Base-by-base conservation (phyloP, 192 early-diverging fungal species). In the Rhizophagus clarus region DNA sequence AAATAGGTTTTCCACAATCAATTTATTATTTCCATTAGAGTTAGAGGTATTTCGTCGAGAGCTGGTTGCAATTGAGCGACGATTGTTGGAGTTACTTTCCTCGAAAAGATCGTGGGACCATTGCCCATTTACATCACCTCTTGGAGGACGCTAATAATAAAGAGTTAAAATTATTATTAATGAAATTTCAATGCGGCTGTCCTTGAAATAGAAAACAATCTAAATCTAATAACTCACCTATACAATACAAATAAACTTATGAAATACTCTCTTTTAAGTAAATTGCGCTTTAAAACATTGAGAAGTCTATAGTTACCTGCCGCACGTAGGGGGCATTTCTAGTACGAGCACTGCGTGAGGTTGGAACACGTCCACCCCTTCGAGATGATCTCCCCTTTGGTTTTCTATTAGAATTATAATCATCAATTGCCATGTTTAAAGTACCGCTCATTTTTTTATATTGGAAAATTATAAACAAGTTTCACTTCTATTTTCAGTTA, bases 1-100 rank as follows among this genome's bases (percentile, higher is more conserved):
- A 72, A 88, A 87, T 70, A 90, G 56, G 71, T 90, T 90, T 73
- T 90, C 89, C 17, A 90, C 85, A 60, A 78, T 49, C 10, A 86
- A 70, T 81, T 83, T 86, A 49, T 77, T 24, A 64, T 84, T 84
- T 51, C 75, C 69, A 47, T 47, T 68, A 24, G 34, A 15, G 60
- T 78, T 64, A 31, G 47, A 51, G 2, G 28, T 24, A 61, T 24
- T 15, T 51, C 76, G 76, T 5, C 40, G 26, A 76, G 34, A 31
- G 51, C 45, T 78, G 12, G 29, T 56, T 29, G 31, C 32, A 15
- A 11, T 60, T 31, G 75, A 76, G 22, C 28, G 73, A 8, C 42
- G 76, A 51, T 29, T 62, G 26, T 78, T 74, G 2, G 26, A 24
- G 51, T 20, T 6, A 26, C 64, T 64, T 6, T 78, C 76, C 11